These are phyloP conservation scores for Elaphomyces granulatus DNA, from an alignment of 495 filamentous ascomycete genomes.

Conservation along the genomic window DNA sequence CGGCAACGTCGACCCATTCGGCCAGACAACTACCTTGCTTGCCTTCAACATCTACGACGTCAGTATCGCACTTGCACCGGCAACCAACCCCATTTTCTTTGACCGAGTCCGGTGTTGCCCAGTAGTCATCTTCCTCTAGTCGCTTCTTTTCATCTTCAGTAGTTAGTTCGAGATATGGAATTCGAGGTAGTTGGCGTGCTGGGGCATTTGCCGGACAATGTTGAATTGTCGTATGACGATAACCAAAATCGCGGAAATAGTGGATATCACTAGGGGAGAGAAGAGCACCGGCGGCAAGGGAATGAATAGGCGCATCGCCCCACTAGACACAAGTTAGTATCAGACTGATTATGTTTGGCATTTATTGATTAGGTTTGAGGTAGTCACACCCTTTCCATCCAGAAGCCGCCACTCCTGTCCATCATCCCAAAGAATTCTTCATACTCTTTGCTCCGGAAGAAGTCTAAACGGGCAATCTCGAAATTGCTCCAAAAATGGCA, in stretches of 20 bases:
- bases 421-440: conserved; percentile 99
- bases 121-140: conserved; percentile 91
- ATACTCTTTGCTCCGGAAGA: conserved; percentile 92
- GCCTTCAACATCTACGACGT: conserved; percentile 93
- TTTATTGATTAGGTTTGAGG: too few relatives aligned
- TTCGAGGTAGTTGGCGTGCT: conserved; percentile 66
- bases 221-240: conserved; percentile 96
- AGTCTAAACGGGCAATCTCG: conserved; percentile 89
- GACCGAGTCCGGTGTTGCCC: conserved; percentile 70
- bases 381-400: conserved; percentile 94
- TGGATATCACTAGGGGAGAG: conserved; percentile 76
- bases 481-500: conserved; percentile 99
- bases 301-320: conserved; percentile 98
- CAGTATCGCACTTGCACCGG: conserved; percentile 94
- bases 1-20: conserved; percentile 97
- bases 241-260: conserved; percentile 99
- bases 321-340: too few relatives aligned
- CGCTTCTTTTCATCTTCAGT: conserved; percentile 76
- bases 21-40: conserved; percentile 89
- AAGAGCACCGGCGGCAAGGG: conserved; percentile 82
- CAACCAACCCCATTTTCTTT: conserved; percentile 97
- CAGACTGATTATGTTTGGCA: too few relatives aligned
- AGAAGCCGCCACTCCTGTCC: conserved; percentile 95
- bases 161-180: conserved; percentile 72
- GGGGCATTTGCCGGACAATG: conserved; percentile 97